A percentile compares a stretch with the other conserved stretches of the same genome.
phyloP scores from a whole-genome alignment of 768 basidiomycete genomes.

The Gelatoporia subvermispora region DNA sequence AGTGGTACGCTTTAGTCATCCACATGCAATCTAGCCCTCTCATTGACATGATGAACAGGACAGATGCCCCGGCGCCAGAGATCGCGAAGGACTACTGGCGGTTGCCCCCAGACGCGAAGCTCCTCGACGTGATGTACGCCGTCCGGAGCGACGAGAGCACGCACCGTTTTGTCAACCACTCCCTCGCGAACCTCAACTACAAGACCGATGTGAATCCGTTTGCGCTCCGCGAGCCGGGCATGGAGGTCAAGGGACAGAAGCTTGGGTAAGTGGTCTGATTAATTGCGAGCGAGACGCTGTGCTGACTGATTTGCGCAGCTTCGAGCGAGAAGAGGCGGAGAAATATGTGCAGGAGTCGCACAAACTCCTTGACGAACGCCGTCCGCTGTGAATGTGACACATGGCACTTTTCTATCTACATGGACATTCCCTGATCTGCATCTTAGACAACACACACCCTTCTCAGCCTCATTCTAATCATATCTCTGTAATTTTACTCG shows the following conservation, averaged over 20 bases:
- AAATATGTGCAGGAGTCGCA: slow-evolving; percentile 60
- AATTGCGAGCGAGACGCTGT: neutral
- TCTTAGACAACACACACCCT: neutral
- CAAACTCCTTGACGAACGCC: slow-evolving; percentile 37
- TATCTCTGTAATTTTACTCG: neutral
- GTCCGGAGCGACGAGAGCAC: slow-evolving; percentile 92
- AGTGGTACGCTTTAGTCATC: slow-evolving; percentile 47
- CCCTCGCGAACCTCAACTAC: slow-evolving; percentile 79
- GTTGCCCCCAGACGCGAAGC: slow-evolving; percentile 60
- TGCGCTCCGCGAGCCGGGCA: slow-evolving; percentile 83
- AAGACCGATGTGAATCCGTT: slow-evolving; percentile 85
- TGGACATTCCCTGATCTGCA: no score
- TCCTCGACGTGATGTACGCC: slow-evolving; percentile 87
- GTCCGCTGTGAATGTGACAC: neutral
- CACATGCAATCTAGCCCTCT: neutral
- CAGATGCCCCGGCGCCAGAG: slow-evolving; percentile 67
- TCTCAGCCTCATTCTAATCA: neutral
- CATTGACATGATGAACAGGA: slow-evolving; percentile 34
- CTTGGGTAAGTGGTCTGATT: slow-evolving; percentile 43
- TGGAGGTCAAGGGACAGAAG: slow-evolving; percentile 74
- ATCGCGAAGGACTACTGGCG: slow-evolving; percentile 98
- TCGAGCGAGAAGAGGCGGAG: slow-evolving; percentile 64
- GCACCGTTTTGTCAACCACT: slow-evolving; percentile 95
- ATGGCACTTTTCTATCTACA: no score
- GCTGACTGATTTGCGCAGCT: slow-evolving; percentile 35